These are phyloP conservation scores for Mrakia gelida DNA, from an alignment of 768 basidiomycete species.

Conservation along the genomic window DNA sequence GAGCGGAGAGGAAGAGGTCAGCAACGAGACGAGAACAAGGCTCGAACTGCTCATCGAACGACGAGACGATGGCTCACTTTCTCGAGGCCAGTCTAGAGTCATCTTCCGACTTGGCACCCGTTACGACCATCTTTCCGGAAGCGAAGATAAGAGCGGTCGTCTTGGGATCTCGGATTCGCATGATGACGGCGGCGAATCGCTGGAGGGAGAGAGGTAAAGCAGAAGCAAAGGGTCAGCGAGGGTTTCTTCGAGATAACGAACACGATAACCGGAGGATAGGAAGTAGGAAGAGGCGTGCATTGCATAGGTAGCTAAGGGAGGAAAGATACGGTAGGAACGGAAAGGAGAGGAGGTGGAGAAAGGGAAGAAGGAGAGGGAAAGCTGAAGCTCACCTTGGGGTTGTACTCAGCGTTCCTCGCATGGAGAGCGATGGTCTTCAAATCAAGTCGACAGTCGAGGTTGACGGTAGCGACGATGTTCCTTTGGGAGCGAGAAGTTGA, in stretches of 20 bases:
- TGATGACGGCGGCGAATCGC: constrained; percentile 99
- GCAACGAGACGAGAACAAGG: neutral
- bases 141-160: constrained; percentile 99
- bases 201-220: constrained; percentile 41
- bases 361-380: constrained; percentile 4
- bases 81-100: constrained; percentile 93
- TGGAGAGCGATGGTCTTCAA: constrained; percentile 98
- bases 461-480: constrained; percentile 98
- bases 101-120: constrained; percentile 98
- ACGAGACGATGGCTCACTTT: constrained; percentile 49
- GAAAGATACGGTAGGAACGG: neutral
- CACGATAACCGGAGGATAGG: constrained; percentile 33
- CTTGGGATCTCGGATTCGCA: constrained; percentile 99
- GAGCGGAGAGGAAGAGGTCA: neutral
- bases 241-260: constrained; percentile 45
- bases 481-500: constrained; percentile 35
- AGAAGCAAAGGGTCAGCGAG: constrained; percentile 8
- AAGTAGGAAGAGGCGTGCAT: neutral
- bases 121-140: constrained; percentile 99
- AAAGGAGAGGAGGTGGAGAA: neutral
- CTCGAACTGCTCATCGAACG: neutral
- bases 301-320: neutral
- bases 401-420: constrained; percentile 98
- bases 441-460: constrained; percentile 92
- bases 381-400: constrained; percentile 86